These are phyloP conservation scores for Phoma herbarum DNA, from an alignment of 2,329 filamentous ascomycete species.

Conservation along the genomic window DNA sequence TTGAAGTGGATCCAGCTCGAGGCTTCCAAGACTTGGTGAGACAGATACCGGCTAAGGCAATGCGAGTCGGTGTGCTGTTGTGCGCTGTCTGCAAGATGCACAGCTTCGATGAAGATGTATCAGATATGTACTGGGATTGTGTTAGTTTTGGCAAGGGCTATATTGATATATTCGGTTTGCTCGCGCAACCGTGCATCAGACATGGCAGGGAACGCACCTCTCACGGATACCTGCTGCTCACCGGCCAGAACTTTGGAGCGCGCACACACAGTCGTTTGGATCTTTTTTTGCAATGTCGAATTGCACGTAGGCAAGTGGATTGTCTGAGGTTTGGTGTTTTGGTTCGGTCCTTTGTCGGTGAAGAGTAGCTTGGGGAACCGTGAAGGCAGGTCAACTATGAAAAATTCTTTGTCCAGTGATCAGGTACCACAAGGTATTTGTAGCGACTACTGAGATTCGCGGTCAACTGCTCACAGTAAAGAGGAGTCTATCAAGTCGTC, in stretches of 20 bases:
- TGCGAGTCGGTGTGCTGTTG: not conserved
- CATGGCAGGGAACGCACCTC: constrained; percentile 47
- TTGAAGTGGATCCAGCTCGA: constrained; percentile 6
- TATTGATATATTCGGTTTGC: constrained; percentile 43
- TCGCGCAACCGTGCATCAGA: constrained; percentile 45
- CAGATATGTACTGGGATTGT: constrained; percentile 30
- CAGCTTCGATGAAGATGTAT: constrained; percentile 4
- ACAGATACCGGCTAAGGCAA: constrained; percentile 16
- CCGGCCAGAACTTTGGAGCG: constrained; percentile 33
- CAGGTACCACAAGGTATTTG: constrained; percentile 51
- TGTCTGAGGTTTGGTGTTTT: constrained; percentile 47
- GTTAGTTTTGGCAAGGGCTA: constrained; percentile 36
- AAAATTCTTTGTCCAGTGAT: constrained; percentile 50
- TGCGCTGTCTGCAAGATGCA: constrained; percentile 14
- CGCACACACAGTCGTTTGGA: constrained; percentile 40
- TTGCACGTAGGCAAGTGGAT: constrained; percentile 40
- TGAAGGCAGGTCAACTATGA: constrained; percentile 46
- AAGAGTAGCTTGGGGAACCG: constrained; percentile 36
- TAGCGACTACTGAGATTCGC: constrained; percentile 47
- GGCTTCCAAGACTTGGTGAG: constrained; percentile 17
- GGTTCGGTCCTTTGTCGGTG: constrained; percentile 47
- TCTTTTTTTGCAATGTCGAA: constrained; percentile 28
- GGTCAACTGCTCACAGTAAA: constrained; percentile 47
- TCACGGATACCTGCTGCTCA: constrained; percentile 46
- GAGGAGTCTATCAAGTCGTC: constrained; percentile 42